A percentile compares a stretch with the other conserved stretches of the same genome.
Conservation (phyloP, 495 filamentous ascomycete species). For the Pseudoneurospora amorphoporcata region DNA sequence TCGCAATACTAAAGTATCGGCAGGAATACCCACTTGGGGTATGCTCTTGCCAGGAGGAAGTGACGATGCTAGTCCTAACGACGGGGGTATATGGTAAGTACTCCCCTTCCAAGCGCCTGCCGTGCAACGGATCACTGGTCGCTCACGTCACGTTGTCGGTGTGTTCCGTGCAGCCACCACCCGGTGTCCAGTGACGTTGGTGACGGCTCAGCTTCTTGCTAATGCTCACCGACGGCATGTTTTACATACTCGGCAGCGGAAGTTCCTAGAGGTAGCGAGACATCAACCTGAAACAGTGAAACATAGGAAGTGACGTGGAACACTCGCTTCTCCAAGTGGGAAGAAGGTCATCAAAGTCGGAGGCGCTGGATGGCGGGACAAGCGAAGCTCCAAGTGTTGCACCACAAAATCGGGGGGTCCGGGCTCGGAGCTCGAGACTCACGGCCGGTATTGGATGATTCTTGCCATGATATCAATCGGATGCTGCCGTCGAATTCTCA, state of each 20-base stretch:
- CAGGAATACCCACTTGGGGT: too few species aligned
- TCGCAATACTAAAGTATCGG: too few species aligned
- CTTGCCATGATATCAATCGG: background rate
- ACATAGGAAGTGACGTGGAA: background rate
- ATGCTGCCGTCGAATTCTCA: too few species aligned
- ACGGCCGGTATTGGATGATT: background rate
- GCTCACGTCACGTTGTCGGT: background rate
- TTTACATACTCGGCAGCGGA: background rate
- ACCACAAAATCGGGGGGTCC: background rate
- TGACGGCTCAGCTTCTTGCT: background rate
- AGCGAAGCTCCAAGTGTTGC: background rate
- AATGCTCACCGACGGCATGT: background rate
- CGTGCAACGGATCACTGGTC: background rate
- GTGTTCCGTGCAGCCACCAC: background rate
- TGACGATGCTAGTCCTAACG: too few species aligned
- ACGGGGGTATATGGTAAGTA: background rate
- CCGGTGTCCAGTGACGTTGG: background rate
- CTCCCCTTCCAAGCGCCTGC: background rate
- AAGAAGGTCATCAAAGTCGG: background rate
- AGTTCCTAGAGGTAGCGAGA: background rate
- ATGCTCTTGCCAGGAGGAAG: background rate
- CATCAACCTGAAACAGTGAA: background rate
- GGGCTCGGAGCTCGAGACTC: background rate
- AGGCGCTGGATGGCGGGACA: background rate
- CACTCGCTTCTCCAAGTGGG: background rate